These are phyloP conservation scores for Escallonia herrerae DNA, from an alignment of 129 eudicot genomes.

Conservation along the genomic window DNA sequence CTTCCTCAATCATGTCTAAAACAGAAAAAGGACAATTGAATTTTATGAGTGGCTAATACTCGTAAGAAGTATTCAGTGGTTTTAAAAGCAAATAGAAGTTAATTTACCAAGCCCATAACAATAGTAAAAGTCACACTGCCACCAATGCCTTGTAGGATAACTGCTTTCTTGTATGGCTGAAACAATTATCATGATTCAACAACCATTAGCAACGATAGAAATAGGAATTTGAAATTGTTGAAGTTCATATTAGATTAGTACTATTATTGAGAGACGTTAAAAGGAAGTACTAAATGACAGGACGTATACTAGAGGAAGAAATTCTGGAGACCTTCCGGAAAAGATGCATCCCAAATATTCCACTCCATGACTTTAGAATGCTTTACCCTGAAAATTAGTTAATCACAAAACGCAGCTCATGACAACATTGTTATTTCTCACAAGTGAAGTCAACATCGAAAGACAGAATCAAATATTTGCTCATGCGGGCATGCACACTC, in stretches of 20 bases:
- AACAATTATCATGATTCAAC: slow-evolving; percentile 11
- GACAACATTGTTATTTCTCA: slow-evolving; percentile 1
- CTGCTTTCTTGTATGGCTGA: slow-evolving; percentile 22
- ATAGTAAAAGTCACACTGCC: slow-evolving; percentile 24
- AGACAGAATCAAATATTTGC: too few species aligned
- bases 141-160: slow-evolving; percentile 12
- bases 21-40: neutral
- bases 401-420: neutral
- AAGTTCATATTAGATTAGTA: too few species aligned
- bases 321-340: slow-evolving; percentile 28
- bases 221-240: too few species aligned
- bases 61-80: slow-evolving; percentile 6
- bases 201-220: neutral
- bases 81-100: neutral
- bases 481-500: too few species aligned
- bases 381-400: slow-evolving; percentile 5
- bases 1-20: slow-evolving; percentile 51
- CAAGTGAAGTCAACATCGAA: neutral
- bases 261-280: neutral
- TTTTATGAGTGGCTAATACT: neutral
- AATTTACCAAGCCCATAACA: slow-evolving; percentile 38
- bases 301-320: neutral
- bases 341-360: slow-evolving; percentile 41
- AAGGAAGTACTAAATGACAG: slow-evolving; percentile 10
- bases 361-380: slow-evolving; percentile 45